Base-by-base conservation (phyloP, 768 basidiomycete species). In the Kwoniella sp. region DNA sequence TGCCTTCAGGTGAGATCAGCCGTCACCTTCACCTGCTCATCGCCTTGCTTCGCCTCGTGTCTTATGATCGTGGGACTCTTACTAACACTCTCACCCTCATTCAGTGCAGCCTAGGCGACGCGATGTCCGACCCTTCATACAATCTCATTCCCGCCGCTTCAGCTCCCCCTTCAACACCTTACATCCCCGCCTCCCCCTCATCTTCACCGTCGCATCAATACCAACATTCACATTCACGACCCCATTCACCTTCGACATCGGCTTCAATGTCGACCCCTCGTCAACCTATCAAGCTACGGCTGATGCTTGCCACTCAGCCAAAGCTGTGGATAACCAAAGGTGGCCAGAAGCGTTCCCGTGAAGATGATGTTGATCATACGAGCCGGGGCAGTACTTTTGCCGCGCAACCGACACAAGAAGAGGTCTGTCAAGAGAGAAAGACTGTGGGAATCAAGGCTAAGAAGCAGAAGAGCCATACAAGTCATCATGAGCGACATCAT, bases 221-320 rank as follows among this genome's bases (percentile, higher is more conserved):
- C 13, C 34, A 34, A 34, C 34, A 34, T 34, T 37, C 37, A 34
- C 34, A 34, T 34, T 37, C 37, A 56, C 37, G 56, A 57, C 25
- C 38, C 37, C n/a, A 55, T 31, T 55, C 37, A 23, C 37, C 34
- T 57, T 45, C 41, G 3, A 45, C 41, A 3, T 45, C 41, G 4
- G 20, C 8, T n/a, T 57, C 55, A 41, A 34, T 48, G 47, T 60
- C 58, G 1, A 23, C 17, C 22, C 50, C 30, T 15, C 28, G 48
- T 38, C 58, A 47, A n/a, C 59, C 30, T 34, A 25, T 50, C 48
- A 60, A 60, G 34, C 28, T 60, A 17, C 59, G 59, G 9, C 30
- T 60, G 13, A 51, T 60, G 59, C 41, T 45, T 20, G 41, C 41
- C 41, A 17, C 51, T 29, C 25, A 53, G 60, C 58, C 23, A 26